A percentile compares a stretch with the other conserved stretches of the same genome.
These are phyloP conservation scores for Lentinula lateritia DNA, from an alignment of 768 basidiomycete genomes.

Conservation along the genomic window DNA sequence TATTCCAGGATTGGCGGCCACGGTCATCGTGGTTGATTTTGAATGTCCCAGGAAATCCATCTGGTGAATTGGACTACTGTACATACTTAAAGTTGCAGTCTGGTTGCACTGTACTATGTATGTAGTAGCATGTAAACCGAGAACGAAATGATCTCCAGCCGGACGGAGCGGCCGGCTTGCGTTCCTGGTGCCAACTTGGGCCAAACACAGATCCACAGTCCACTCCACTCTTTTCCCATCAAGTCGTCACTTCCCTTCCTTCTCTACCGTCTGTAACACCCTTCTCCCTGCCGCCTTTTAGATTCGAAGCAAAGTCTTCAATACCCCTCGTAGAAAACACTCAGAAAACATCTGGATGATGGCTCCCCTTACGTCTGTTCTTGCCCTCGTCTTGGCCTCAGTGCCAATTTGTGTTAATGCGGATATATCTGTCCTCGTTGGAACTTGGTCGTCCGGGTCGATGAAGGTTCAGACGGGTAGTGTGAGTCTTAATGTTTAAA, in stretches of 20 bases:
- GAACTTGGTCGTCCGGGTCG: slow-evolving; percentile 86
- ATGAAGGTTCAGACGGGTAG: slow-evolving; percentile 72
- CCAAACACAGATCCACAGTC: slow-evolving; percentile 1
- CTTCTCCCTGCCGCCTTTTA: neutral
- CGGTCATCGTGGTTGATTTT: too few species aligned
- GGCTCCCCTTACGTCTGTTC: slow-evolving; percentile 14
- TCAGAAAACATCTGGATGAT: neutral
- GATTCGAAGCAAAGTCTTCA: neutral
- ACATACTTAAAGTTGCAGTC: too few species aligned
- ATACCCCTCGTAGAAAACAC: neutral
- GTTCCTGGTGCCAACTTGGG: neutral
- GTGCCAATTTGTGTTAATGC: slow-evolving; percentile 22
- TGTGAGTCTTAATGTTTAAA: slow-evolving; percentile 43
- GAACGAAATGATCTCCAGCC: neutral
- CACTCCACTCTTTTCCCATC: slow-evolving; percentile 9
- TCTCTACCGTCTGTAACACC: neutral
- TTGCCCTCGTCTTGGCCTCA: slow-evolving; percentile 19
- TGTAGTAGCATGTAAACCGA: too few species aligned
- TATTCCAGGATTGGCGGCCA: too few species aligned
- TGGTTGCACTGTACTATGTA: too few species aligned
- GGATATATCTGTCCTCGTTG: slow-evolving; percentile 34
- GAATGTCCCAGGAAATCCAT: too few species aligned
- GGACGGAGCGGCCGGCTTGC: neutral
- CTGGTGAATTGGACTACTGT: too few species aligned
- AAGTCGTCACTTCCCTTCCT: slow-evolving; percentile 1